Percentiles rank a stretch among this genome's conserved stretches.
Evolutionary conservation across 1,284 basidiomycete species (phyloP).

Genomic region (Pisolithus thermaeus): DNA sequence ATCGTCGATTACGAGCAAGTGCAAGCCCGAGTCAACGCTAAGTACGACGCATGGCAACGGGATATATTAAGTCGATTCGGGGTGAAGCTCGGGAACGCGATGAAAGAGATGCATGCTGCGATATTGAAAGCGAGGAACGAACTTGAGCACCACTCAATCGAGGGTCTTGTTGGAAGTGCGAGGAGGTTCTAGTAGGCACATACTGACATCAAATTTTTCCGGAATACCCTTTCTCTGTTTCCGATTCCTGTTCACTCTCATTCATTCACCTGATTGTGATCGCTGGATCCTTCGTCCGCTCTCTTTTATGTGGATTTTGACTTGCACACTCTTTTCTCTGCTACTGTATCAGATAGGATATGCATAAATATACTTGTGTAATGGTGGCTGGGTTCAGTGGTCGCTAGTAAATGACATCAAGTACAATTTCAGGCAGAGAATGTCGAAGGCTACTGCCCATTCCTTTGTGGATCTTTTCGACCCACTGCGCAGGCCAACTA

Average conservation of each 20-base stretch:
- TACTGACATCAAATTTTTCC: constrained; percentile 6
- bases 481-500: too few species aligned
- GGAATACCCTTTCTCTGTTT: neutral
- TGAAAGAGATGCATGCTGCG: constrained; percentile 94
- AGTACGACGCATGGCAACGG: constrained; percentile 97
- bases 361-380: neutral
- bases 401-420: too few species aligned
- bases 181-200: constrained; percentile 34
- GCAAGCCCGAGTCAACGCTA: constrained; percentile 94
- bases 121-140: constrained; percentile 93
- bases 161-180: constrained; percentile 45
- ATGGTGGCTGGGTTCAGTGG: neutral
- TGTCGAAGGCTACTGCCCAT: too few species aligned
- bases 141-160: constrained; percentile 79
- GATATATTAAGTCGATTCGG: constrained; percentile 93
- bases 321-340: neutral
- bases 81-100: constrained; percentile 83
- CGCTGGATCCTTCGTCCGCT: neutral
- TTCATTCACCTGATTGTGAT: neutral
- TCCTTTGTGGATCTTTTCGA: too few species aligned
- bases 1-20: constrained; percentile 98
- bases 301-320: neutral
- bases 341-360: neutral
- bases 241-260: neutral
- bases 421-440: too few species aligned